Evolutionary conservation across 2,329 filamentous ascomycete species (phyloP).

Genomic region (Verticillium albo-atrum): DNA sequence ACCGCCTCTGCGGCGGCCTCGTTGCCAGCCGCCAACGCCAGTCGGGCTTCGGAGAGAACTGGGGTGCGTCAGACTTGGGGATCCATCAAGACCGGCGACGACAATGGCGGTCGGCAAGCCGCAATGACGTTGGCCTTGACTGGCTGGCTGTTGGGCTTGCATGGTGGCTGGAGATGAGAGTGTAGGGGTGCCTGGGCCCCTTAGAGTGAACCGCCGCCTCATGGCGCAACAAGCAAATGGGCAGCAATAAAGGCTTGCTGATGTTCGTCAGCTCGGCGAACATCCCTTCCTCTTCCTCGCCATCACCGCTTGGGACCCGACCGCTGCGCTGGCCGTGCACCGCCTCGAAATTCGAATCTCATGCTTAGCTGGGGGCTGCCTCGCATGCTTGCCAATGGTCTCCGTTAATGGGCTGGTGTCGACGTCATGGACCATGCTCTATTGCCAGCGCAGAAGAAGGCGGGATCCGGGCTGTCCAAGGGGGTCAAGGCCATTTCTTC

Average conservation of each 20-base stretch:
- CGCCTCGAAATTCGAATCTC: background rate
- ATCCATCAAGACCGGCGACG: background rate
- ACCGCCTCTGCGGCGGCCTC: background rate
- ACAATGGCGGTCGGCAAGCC: background rate
- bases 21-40: background rate
- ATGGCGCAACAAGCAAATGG: background rate
- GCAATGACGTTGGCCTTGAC: background rate
- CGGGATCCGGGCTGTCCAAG: background rate
- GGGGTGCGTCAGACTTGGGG: background rate
- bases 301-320: background rate
- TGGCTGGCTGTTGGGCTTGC: background rate
- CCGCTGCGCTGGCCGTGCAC: slow-evolving; percentile 10
- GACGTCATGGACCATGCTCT: slow-evolving; percentile 8
- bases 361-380: slow-evolving; percentile 7
- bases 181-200: background rate
- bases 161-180: background rate
- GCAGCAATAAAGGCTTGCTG: background rate
- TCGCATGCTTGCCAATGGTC: slow-evolving; percentile 2
- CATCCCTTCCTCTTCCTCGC: background rate
- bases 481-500: background rate
- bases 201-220: background rate
- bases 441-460: background rate
- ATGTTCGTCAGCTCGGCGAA: background rate
- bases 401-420: slow-evolving; percentile 6
- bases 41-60: background rate